phyloP scores from a whole-genome alignment of 2,329 filamentous ascomycete genomes.

The Grosmannia huntii region DNA sequence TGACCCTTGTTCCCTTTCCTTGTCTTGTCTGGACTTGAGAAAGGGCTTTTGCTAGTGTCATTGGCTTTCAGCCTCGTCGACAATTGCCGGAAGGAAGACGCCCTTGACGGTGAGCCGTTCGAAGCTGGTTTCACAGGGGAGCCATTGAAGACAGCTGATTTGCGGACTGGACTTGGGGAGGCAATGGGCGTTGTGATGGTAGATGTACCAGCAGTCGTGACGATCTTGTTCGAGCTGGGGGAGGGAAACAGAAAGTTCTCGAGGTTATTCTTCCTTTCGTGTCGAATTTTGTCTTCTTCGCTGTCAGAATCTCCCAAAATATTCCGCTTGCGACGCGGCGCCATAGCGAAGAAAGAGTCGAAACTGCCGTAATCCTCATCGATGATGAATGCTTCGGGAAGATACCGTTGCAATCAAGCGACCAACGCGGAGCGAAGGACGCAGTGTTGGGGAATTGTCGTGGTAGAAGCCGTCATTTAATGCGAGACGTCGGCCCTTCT shows the following conservation, averaged over 20 bases:
- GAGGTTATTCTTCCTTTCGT: slow-evolving; percentile 29
- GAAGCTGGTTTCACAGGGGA: slow-evolving; percentile 3
- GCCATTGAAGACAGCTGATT: slow-evolving; percentile 13
- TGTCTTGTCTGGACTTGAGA: slow-evolving; percentile 33
- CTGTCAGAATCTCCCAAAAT: slow-evolving; percentile 39
- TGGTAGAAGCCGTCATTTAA: neutral
- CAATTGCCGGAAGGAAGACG: neutral
- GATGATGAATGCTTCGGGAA: neutral
- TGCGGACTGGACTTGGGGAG: slow-evolving; percentile 29
- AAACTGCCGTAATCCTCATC: neutral
- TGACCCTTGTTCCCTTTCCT: slow-evolving; percentile 16
- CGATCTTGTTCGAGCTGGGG: slow-evolving; percentile 25
- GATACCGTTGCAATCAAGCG: neutral
- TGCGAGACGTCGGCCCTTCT: neutral
- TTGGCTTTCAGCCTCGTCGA: slow-evolving; percentile 9
- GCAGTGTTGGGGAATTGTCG: neutral
- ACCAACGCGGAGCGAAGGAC: neutral
- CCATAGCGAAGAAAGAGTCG: slow-evolving; percentile 27
- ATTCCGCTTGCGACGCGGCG: slow-evolving; percentile 46
- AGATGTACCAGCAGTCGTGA: slow-evolving; percentile 19
- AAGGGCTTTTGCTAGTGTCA: slow-evolving; percentile 22
- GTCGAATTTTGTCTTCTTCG: slow-evolving; percentile 27
- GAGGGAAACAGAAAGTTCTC: slow-evolving; percentile 42
- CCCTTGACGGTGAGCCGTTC: neutral
- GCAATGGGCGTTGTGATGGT: slow-evolving; percentile 15